Conservation (phyloP, 139 green algal genomes). For the Ulvella scutata region DNA sequence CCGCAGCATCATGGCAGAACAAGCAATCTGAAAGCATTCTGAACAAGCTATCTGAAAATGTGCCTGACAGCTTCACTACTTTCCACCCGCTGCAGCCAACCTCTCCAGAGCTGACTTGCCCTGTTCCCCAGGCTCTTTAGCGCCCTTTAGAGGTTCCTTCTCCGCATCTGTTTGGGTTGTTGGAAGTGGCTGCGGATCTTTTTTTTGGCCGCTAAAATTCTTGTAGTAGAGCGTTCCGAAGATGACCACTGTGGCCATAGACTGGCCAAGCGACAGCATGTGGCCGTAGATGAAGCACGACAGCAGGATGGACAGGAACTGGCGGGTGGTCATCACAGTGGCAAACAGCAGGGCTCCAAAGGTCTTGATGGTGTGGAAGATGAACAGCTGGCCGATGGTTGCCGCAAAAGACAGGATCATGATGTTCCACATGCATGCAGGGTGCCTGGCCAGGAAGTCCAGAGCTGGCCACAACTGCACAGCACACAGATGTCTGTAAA, state of each 20-base stretch:
- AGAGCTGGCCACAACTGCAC: slow-evolving; percentile 40
- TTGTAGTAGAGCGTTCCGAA: slow-evolving; percentile 53
- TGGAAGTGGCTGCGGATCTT: no score
- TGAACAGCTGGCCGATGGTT: slow-evolving; percentile 47
- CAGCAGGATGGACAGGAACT: slow-evolving; percentile 81
- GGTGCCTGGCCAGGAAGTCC: slow-evolving; percentile 43
- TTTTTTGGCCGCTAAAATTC: slow-evolving; percentile 19
- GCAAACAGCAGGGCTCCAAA: slow-evolving; percentile 88
- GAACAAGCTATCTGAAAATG: no score
- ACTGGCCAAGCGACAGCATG: slow-evolving; percentile 46
- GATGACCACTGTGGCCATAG: slow-evolving; percentile 29
- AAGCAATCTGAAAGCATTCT: no score
- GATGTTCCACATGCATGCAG: slow-evolving; percentile 35
- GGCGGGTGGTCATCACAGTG: slow-evolving; percentile 84
- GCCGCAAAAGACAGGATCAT: slow-evolving; percentile 42
- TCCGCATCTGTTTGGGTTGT: no score
- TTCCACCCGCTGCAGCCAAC: no score
- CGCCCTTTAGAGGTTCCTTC: no score
- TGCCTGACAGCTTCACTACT: no score
- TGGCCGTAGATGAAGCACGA: slow-evolving; percentile 64
- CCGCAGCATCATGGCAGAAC: no score
- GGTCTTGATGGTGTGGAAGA: slow-evolving; percentile 76
- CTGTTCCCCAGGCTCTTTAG: no score
- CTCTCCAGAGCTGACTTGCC: no score
- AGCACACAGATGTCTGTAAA: no score